These are phyloP conservation scores for Lodderomyces jiufengensis DNA, from an alignment of 1,139 yeast genomes.

Conservation along the genomic window DNA sequence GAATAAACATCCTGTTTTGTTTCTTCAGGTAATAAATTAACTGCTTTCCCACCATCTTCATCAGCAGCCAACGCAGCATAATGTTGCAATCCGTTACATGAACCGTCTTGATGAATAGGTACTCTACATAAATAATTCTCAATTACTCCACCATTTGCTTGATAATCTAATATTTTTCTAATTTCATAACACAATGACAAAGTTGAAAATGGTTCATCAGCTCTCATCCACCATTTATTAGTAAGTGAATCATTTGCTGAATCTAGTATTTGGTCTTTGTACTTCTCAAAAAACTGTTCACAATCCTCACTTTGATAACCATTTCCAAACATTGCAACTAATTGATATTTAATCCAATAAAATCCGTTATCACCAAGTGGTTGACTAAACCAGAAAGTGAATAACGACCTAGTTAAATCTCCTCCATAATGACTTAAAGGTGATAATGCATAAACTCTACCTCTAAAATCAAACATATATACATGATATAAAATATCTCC, in stretches of 20 bases:
- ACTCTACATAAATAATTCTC: conserved; percentile 29
- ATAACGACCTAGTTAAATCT: conserved; percentile 31
- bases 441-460: conserved; percentile 42
- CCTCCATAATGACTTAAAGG: conserved; percentile 35
- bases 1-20: conserved; percentile 34
- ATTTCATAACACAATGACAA: conserved; percentile 37
- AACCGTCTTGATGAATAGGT: conserved; percentile 46
- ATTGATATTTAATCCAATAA: conserved; percentile 40
- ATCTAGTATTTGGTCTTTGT: conserved; percentile 20
- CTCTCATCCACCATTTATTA: conserved; percentile 35
- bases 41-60: conserved; percentile 34
- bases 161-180: conserved; percentile 17
- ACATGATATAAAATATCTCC: conserved; percentile 42
- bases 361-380: conserved; percentile 36
- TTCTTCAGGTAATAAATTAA: conserved; percentile 28
- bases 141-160: conserved; percentile 15
- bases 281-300: conserved; percentile 23
- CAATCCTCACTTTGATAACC: conserved; percentile 25
- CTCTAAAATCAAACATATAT: conserved; percentile 40
- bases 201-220: conserved; percentile 42
- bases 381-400: conserved; percentile 39
- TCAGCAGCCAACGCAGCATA: conserved; percentile 45
- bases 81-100: conserved; percentile 49
- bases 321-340: conserved; percentile 35
- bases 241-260: conserved; percentile 31